These are phyloP conservation scores for Cubamyces lactineus DNA, from an alignment of 768 basidiomycete species.

Conservation along the genomic window DNA sequence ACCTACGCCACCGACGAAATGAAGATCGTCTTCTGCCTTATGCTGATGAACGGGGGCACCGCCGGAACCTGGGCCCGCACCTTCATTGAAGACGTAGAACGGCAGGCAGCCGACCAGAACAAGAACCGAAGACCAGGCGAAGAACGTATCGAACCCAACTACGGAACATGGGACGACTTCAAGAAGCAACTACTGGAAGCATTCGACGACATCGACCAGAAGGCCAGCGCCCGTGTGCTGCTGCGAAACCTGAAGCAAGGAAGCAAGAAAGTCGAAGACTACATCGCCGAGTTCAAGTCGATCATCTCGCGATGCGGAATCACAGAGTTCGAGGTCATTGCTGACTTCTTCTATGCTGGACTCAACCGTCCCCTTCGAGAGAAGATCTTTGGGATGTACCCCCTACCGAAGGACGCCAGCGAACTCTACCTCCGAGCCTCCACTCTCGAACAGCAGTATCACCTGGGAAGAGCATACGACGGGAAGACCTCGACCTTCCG, in stretches of 20 bases:
- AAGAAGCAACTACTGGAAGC: neutral
- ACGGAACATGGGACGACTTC: neutral
- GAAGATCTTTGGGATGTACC: no score
- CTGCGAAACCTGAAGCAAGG: neutral
- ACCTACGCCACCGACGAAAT: neutral
- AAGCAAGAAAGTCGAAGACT: neutral
- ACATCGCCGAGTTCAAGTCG: neutral
- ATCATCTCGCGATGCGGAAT: slow-evolving; percentile 1
- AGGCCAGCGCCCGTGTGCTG: neutral
- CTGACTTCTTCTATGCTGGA: neutral
- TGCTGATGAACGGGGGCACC: neutral
- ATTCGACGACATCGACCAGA: neutral
- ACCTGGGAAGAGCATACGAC: neutral
- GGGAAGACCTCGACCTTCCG: neutral
- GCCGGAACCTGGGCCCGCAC: neutral
- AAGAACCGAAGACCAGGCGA: neutral
- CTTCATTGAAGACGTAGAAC: neutral
- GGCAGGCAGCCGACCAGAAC: neutral
- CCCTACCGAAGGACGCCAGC: no score
- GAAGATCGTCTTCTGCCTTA: neutral
- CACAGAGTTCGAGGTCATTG: neutral
- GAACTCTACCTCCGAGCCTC: no score
- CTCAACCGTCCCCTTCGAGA: neutral
- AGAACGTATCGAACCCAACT: no score
- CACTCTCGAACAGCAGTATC: neutral